Base-by-base conservation (phyloP, 179 eudicot genomes). In the Gypsophila paniculata region DNA sequence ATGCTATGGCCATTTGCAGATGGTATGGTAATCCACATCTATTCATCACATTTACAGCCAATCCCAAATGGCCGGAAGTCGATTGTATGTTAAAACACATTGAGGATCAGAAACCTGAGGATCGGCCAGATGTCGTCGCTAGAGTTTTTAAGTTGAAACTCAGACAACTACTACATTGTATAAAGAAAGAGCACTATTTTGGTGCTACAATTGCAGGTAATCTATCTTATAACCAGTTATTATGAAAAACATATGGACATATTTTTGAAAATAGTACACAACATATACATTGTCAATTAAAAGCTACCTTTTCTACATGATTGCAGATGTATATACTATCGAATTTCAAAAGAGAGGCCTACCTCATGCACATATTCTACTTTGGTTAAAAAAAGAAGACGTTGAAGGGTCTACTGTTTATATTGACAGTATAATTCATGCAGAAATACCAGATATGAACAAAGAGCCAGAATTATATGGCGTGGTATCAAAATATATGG, bases 111-210 rank as follows among this genome's bases (percentile, higher is more conserved):
- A 39, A 8, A 7, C 8, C 19, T 0, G 53, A 68, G 3, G 68
- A 75, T 21, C 22, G 77, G 1, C 73, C 61, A 0, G 68, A 75
- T 9, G 68, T 75, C 9, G 14, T 74, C 3, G 22, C 26, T 2
- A n/a, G 77, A n/a, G 34, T 58, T 1, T 67, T 59, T 25, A 68
- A 49, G 11, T 68, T 0, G 68, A 75, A 75, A 21, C 61, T 75
- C 0, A 17, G 26, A 13, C 68, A 68, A 21, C n/a, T n/a, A n/a
- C n/a, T n/a, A n/a, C n/a, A 36, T 36, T 36, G 42, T 36, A 2
- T 36, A 7, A 36, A 36, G 7, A 36, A 7, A 36, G 42, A 36
- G 3, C 42, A 36, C 7, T 36, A 36, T 36, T 36, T 36, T 36
- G 42, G 42, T 36, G 42, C 7, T 7, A 3, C 42, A 2, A 7